phyloP scores from a whole-genome alignment of 306 rosid genomes.

The Corylus avellana region DNA sequence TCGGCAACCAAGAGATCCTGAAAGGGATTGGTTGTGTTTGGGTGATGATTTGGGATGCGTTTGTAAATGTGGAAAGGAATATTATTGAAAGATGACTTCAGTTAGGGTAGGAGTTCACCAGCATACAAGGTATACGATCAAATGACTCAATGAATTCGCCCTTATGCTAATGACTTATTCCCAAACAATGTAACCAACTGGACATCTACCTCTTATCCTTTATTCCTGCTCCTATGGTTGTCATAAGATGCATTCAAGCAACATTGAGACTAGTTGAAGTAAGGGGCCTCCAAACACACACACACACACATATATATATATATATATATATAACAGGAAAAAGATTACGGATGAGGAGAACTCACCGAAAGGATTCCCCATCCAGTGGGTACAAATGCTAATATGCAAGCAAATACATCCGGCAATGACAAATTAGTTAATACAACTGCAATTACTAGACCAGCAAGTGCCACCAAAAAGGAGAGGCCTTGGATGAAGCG shows the following conservation, averaged over 20 bases:
- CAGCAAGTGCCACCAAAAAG: constrained; percentile 77
- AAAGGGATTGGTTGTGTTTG: no score
- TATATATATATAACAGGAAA: background rate
- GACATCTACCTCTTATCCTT: no score
- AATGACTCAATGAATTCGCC: no score
- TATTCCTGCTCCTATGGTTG: no score
- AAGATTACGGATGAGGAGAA: constrained; percentile 22
- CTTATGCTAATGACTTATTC: no score
- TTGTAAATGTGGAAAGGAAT: no score
- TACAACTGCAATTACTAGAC: constrained; percentile 65
- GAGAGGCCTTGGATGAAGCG: constrained; percentile 92
- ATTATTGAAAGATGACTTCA: no score
- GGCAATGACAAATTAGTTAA: constrained; percentile 51
- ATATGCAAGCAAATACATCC: constrained; percentile 76
- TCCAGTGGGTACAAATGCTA: constrained; percentile 92
- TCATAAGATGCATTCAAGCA: background rate
- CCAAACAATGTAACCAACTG: no score
- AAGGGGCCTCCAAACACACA: background rate
- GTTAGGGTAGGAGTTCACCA: no score
- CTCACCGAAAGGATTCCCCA: constrained; percentile 95
- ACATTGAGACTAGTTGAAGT: background rate
- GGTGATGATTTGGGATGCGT: no score
- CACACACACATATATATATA: background rate
- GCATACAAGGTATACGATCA: no score
- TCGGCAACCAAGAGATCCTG: no score